Evolutionary conservation across 257 asterid genomes (phyloP).

Genomic region (Solanum neorickii): DNA sequence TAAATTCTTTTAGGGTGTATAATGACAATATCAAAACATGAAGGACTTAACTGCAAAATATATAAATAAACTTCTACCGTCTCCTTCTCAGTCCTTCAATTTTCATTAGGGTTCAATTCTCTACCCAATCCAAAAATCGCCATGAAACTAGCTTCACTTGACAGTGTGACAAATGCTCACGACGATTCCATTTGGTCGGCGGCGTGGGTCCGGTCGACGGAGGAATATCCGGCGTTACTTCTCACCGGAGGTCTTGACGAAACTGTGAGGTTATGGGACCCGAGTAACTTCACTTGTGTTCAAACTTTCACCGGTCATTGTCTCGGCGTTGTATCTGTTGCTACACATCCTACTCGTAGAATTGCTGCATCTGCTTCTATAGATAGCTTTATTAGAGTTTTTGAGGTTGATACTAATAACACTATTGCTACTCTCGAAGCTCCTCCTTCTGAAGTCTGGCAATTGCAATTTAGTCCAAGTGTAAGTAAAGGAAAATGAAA

Average conservation of each 20-base stretch:
- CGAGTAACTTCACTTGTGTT: conserved; percentile 33
- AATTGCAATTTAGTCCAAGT: conserved; percentile 80
- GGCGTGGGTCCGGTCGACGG: conserved; percentile 77
- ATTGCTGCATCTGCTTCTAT: conserved; percentile 95
- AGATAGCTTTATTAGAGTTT: conserved; percentile 81
- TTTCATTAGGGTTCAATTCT: neutral
- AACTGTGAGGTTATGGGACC: conserved; percentile 81
- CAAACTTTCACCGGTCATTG: conserved; percentile 81
- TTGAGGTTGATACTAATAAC: conserved; percentile 64
- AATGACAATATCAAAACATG: neutral
- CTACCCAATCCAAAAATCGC: neutral
- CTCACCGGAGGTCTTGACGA: conserved; percentile 92
- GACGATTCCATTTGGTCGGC: conserved; percentile 92
- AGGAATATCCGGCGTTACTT: conserved; percentile 44
- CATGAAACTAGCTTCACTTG: conserved; percentile 73
- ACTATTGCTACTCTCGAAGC: conserved; percentile 91
- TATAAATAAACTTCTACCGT: neutral
- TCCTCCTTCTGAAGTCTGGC: conserved; percentile 98
- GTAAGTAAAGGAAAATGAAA: conserved; percentile 10
- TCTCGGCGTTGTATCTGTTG: conserved; percentile 90
- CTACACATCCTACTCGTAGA: conserved; percentile 85
- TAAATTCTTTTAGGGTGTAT: neutral
- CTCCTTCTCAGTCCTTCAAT: neutral
- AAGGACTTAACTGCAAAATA: neutral
- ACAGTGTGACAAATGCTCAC: conserved; percentile 67